Evolutionary conservation across 148 eudicot genomes (phyloP).

Genomic region (Cornus florida): DNA sequence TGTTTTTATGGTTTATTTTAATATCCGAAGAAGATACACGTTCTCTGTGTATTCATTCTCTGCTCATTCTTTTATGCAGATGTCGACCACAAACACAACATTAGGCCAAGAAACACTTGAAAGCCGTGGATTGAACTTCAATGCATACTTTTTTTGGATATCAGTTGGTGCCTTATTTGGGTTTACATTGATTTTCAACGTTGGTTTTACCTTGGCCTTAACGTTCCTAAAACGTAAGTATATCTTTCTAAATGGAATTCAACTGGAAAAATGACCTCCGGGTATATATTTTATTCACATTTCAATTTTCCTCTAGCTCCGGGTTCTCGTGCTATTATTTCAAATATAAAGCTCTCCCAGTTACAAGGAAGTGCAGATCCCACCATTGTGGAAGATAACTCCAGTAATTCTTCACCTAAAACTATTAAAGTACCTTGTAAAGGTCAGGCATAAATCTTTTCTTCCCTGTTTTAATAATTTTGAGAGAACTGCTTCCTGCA

Average conservation of each 20-base stretch:
- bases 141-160: conserved; percentile 50
- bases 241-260: neutral
- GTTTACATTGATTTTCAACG: conserved; percentile 41
- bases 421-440: conserved; percentile 19
- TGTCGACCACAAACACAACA: conserved; percentile 50
- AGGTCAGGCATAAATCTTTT: conserved; percentile 30
- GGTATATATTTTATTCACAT: neutral
- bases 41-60: neutral
- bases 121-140: conserved; percentile 53
- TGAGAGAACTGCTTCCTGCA: neutral
- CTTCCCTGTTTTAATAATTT: neutral
- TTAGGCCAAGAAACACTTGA: conserved; percentile 58
- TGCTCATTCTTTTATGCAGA: conserved; percentile 22
- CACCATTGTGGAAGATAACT: conserved; percentile 6
- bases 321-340: conserved; percentile 59
- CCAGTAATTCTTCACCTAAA: neutral
- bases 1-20: too few relatives aligned
- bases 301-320: conserved; percentile 47
- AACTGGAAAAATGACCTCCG: neutral
- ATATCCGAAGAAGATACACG: neutral
- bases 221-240: conserved; percentile 62
- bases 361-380: conserved; percentile 28
- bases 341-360: conserved; percentile 54
- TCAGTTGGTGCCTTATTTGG: conserved; percentile 66
- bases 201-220: conserved; percentile 61